Conservation (phyloP, 306 rosid species). For the Adenanthera pavonina region DNA sequence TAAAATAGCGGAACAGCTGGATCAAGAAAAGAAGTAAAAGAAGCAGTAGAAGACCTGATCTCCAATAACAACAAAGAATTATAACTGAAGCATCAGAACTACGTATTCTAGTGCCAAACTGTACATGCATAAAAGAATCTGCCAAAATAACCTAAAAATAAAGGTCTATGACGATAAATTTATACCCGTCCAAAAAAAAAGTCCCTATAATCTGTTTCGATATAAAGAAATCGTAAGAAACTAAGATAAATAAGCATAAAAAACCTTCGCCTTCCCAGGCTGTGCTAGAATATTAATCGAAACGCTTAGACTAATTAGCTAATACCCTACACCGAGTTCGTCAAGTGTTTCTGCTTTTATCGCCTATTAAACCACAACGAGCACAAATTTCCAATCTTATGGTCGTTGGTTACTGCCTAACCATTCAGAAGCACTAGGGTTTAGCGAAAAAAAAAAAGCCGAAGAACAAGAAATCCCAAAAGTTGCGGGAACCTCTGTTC, state of each 20-base stretch:
- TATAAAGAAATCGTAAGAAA: constrained; percentile 8
- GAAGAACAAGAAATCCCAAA: not conserved
- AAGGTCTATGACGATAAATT: not conserved
- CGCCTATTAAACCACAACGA: not conserved
- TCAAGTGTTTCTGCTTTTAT: not conserved
- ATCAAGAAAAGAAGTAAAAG: constrained; percentile 13
- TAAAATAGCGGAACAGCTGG: not conserved
- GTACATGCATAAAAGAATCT: constrained; percentile 1
- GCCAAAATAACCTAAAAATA: not conserved
- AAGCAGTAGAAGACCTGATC: not conserved
- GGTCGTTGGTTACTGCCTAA: not conserved
- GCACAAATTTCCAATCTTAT: not conserved
- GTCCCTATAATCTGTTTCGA: not conserved
- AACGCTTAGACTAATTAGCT: not conserved
- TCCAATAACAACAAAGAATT: constrained; percentile 20
- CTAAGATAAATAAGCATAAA: constrained; percentile 3
- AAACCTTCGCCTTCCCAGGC: not conserved
- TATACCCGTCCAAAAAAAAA: not conserved
- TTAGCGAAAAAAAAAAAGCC: constrained; percentile 1
- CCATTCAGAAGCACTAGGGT: constrained; percentile 48
- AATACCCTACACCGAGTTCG: not conserved
- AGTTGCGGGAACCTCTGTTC: not conserved
- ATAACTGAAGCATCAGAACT: constrained; percentile 5
- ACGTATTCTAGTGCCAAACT: constrained; percentile 4
- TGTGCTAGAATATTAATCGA: not conserved